Conservation (phyloP, 2,329 filamentous ascomycete genomes). For the Aspergillus tanneri region DNA sequence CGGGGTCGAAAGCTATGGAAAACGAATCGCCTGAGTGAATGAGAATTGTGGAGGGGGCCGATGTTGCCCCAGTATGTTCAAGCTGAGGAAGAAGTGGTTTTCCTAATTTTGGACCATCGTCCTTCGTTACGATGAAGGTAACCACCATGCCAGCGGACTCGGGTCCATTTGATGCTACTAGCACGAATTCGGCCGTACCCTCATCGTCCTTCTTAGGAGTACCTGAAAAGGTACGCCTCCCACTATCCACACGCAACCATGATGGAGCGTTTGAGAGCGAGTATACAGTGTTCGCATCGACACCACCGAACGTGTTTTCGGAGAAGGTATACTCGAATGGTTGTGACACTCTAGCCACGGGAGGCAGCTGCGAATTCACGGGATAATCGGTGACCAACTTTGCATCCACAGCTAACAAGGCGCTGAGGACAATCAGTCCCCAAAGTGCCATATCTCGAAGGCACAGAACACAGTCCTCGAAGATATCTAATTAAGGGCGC, state of each 20-base stretch:
- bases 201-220: slow-evolving; percentile 60
- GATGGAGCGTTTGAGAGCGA: slow-evolving; percentile 62
- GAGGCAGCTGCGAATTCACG: slow-evolving; percentile 80
- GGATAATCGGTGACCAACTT: slow-evolving; percentile 59
- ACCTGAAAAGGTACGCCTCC: slow-evolving; percentile 65
- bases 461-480: slow-evolving; percentile 6
- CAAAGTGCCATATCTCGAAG: slow-evolving; percentile 29
- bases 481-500: slow-evolving; percentile 17
- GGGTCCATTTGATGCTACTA: slow-evolving; percentile 67
- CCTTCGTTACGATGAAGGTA: slow-evolving; percentile 66
- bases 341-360: slow-evolving; percentile 67
- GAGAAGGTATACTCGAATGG: slow-evolving; percentile 47
- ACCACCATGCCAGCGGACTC: slow-evolving; percentile 65
- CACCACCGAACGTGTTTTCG: slow-evolving; percentile 67
- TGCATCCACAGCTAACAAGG: slow-evolving; percentile 34
- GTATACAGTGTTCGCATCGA: slow-evolving; percentile 60
- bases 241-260: slow-evolving; percentile 73
- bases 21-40: slow-evolving; percentile 51
- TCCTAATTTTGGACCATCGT: slow-evolving; percentile 37
- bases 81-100: slow-evolving; percentile 39
- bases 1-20: slow-evolving; percentile 66
- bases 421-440: slow-evolving; percentile 26
- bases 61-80: slow-evolving; percentile 35
- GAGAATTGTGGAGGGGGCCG: slow-evolving; percentile 40
- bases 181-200: slow-evolving; percentile 60